These are phyloP conservation scores for Yamadazyma sp. DNA, from an alignment of 1,139 yeast species.

Conservation along the genomic window DNA sequence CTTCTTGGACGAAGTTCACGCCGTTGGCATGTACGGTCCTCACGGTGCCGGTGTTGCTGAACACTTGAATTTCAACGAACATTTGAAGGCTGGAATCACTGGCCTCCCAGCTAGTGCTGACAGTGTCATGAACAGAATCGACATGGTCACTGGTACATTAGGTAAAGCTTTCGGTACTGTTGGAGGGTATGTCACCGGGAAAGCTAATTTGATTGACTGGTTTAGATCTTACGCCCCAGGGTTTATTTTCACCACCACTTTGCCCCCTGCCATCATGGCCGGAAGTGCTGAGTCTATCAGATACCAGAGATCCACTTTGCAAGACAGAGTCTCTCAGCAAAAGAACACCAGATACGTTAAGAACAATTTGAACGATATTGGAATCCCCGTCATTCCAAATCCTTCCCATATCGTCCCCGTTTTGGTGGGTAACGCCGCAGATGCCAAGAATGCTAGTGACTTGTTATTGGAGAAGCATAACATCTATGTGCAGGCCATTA, in stretches of 20 bases:
- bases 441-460: constrained; percentile 90
- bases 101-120: constrained; percentile 34
- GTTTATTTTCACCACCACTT: constrained; percentile 90
- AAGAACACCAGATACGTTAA: constrained; percentile 84
- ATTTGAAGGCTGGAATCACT: constrained; percentile 65
- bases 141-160: constrained; percentile 94
- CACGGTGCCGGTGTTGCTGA: constrained; percentile 99
- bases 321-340: constrained; percentile 84
- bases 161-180: constrained; percentile 97
- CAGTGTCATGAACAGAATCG: constrained; percentile 85
- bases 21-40: constrained; percentile 98
- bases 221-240: constrained; percentile 96
- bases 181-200: constrained; percentile 97
- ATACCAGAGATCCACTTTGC: constrained; percentile 74
- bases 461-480: constrained; percentile 77
- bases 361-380: constrained; percentile 62
- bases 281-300: constrained; percentile 89
- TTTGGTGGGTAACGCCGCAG: constrained; percentile 89
- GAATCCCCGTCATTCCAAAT: constrained; percentile 94
- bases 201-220: constrained; percentile 85
- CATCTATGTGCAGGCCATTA: constrained; percentile 96
- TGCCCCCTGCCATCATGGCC: constrained; percentile 98
- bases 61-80: constrained; percentile 84
- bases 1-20: constrained; percentile 96
- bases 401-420: constrained; percentile 98